Percentiles rank a stretch among this genome's conserved stretches.
Evolutionary conservation across 805 yeast genomes (phyloP).

Genomic region (Zygoascus flipseniorum): DNA sequence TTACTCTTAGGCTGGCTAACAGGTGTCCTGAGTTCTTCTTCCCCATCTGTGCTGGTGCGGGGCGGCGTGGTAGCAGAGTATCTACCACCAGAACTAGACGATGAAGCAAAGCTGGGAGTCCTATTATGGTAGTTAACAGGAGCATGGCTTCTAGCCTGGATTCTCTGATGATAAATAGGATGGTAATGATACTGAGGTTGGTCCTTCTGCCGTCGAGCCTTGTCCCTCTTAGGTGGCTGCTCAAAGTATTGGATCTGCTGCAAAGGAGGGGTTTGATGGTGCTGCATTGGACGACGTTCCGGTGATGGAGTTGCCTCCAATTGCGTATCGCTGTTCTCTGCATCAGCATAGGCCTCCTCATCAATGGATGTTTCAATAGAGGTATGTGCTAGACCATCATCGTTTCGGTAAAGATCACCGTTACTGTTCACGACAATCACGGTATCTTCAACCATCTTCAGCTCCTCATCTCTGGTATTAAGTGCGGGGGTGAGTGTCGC

Average conservation of each 20-base stretch:
- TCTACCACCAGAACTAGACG: not conserved
- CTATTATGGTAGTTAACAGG: slow-evolving; percentile 6
- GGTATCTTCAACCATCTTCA: not conserved
- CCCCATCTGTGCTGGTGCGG: not conserved
- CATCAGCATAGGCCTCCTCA: not conserved
- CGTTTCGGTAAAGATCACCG: not conserved
- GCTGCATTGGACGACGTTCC: not conserved
- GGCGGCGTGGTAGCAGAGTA: not conserved
- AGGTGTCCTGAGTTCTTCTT: not conserved
- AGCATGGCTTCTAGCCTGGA: not conserved
- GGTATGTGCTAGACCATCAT: not conserved
- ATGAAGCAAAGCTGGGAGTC: slow-evolving; percentile 9
- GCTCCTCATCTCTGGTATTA: not conserved
- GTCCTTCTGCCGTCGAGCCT: not conserved
- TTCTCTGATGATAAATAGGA: slow-evolving; percentile 15
- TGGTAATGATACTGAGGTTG: slow-evolving; percentile 10
- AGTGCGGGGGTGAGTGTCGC: not conserved
- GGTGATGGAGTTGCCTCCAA: not conserved
- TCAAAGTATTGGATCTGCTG: not conserved
- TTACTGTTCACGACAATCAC: not conserved
- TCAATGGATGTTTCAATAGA: not conserved
- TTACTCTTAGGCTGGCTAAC: not conserved
- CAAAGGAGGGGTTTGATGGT: slow-evolving; percentile 1
- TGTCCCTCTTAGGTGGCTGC: not conserved
- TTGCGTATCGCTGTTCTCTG: not conserved